Evolutionary conservation across 106 monocot species (phyloP), one percentile per base, ranked within the genome.

Genomic region (Posidonia australis): DNA sequence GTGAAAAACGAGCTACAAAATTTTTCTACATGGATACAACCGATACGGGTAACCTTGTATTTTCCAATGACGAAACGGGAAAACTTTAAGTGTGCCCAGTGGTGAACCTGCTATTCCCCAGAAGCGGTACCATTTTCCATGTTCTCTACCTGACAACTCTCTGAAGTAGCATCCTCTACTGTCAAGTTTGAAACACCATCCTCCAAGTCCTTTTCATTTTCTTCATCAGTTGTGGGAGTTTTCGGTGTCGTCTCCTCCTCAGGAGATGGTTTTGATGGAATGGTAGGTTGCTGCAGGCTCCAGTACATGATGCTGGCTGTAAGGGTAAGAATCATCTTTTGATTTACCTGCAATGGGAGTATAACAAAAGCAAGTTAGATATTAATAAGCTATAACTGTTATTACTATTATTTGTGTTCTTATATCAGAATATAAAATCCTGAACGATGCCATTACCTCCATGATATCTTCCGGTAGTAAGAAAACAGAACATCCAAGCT

Each of bases 381-480:
- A 6, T 29, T 58, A 36, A 16, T 27, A 6, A 19, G 42, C 21
- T 19, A 47, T 13, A 7, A 18, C 65, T 47, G 23, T 16, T 11
- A 11, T 22, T 22, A 5, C 10, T 12, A 9, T 7, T 24, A 0
- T 55, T 55, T 25, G 6, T 12, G 11, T 12, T 55, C n/a, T 55
- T 12, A 25, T 12, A 25, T 24, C 9, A 55, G 22, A 55, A 55
- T 55, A 9, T 24, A 26, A 24, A 22, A 55, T 24, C 14, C 14
- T 18, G 17, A 60, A 26, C 54, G 19, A 60, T 60, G 5, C 19
- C 29, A 18, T 76, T 84, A 92, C 93, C 88, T 93, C 93, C 55
- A 89, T 81, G 58, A 93, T 93, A 70, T 89, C 93, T 71, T 93
- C 88, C 13, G 88, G 93, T 77, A 93, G 72, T 67, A 93, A 75